Percentiles rank a stretch among this genome's conserved stretches.
These are phyloP conservation scores for Aspergillus pseudoglaucus DNA, from an alignment of 2,329 filamentous ascomycete species.

Conservation along the genomic window DNA sequence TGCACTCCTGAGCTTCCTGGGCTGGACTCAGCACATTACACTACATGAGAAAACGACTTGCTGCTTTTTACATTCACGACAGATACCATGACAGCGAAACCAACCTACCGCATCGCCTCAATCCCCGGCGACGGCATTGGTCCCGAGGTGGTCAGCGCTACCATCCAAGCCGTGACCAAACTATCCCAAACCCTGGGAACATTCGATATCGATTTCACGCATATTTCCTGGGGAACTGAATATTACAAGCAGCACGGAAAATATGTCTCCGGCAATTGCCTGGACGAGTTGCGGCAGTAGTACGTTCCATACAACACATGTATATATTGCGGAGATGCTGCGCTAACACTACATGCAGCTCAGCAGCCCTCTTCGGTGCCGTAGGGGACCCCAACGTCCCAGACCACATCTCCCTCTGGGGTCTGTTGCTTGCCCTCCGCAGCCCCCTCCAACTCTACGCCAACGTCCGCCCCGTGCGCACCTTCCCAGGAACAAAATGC, in stretches of 20 bases:
- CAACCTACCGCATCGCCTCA: conserved; percentile 48
- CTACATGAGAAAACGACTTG: too few relatives aligned
- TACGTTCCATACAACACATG: not conserved
- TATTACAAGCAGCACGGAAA: conserved; percentile 46
- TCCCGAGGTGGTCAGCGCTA: conserved; percentile 55
- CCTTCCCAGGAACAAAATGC: conserved; percentile 49
- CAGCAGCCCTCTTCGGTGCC: too few relatives aligned
- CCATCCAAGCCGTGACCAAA: conserved; percentile 42
- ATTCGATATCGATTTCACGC: conserved; percentile 47
- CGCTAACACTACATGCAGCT: not conserved
- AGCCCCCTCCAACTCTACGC: conserved; percentile 63
- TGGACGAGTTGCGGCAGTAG: conserved; percentile 41
- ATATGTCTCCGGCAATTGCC: conserved; percentile 48
- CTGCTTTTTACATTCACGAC: not conserved
- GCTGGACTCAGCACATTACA: too few relatives aligned
- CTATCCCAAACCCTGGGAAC: conserved; percentile 39
- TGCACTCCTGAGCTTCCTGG: too few relatives aligned
- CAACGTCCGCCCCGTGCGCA: conserved; percentile 59
- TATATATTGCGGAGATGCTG: not conserved
- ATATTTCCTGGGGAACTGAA: conserved; percentile 34
- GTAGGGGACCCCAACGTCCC: not conserved
- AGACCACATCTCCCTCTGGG: conserved; percentile 61
- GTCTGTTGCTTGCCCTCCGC: conserved; percentile 59
- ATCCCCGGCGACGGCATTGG: conserved; percentile 61
- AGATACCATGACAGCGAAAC: not conserved